These are phyloP conservation scores for Colletotrichum costaricense DNA, from an alignment of 2,329 filamentous ascomycete genomes.

Conservation along the genomic window DNA sequence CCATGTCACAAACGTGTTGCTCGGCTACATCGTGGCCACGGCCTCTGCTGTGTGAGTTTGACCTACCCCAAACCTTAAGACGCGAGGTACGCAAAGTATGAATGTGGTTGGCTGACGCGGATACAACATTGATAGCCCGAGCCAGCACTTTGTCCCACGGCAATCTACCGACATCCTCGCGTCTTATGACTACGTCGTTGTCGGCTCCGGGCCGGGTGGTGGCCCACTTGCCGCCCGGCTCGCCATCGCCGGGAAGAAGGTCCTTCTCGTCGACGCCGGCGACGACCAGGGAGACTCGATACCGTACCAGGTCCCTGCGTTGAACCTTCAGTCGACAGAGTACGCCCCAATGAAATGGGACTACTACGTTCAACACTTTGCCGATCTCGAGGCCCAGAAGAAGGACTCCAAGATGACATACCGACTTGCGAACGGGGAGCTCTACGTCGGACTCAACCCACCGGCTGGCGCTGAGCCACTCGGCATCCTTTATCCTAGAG, in stretches of 20 bases:
- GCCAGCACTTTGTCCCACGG: conserved; percentile 6
- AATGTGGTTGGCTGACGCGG: not conserved
- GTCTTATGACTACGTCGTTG: conserved; percentile 68
- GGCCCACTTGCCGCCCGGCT: conserved; percentile 66
- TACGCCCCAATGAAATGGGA: conserved; percentile 37
- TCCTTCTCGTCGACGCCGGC: conserved; percentile 69
- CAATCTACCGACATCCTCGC: conserved; percentile 23
- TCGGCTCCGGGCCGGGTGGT: conserved; percentile 68
- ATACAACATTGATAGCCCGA: conserved; percentile 5
- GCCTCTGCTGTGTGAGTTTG: conserved; percentile 25
- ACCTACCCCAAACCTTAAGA: not conserved
- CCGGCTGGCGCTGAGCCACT: conserved; percentile 52
- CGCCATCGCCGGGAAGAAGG: conserved; percentile 65
- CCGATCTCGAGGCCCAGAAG: conserved; percentile 41
- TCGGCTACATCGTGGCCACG: conserved; percentile 24
- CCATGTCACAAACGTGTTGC: conserved; percentile 14
- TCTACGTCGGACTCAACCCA: conserved; percentile 52
- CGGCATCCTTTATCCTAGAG: conserved; percentile 59
- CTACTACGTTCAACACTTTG: conserved; percentile 38
- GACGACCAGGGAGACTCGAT: conserved; percentile 59
- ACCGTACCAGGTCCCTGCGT: conserved; percentile 43
- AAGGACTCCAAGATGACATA: conserved; percentile 66
- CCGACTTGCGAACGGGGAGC: conserved; percentile 48
- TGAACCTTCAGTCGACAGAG: conserved; percentile 38
- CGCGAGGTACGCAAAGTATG: not conserved